Conservation (phyloP, 2,329 filamentous ascomycete species). For the Trichoderma pleuroti region DNA sequence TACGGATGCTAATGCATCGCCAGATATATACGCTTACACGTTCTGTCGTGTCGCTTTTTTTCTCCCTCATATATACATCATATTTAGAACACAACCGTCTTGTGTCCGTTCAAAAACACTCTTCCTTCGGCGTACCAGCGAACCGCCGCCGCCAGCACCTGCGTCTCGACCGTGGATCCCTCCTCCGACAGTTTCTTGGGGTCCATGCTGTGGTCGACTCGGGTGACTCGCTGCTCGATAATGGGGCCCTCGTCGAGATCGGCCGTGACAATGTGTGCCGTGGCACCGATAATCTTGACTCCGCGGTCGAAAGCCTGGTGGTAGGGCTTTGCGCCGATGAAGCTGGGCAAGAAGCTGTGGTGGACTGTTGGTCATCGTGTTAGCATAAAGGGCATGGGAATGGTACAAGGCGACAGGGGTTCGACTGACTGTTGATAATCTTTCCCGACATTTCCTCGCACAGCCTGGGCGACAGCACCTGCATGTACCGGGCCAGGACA, state of each 20-base stretch:
- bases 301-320: conserved; percentile 83
- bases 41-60: background rate
- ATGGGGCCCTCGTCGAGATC: conserved; percentile 85
- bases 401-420: background rate
- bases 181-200: conserved; percentile 74
- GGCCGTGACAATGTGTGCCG: conserved; percentile 80
- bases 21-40: conserved; percentile 2
- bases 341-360: conserved; percentile 79
- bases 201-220: conserved; percentile 73
- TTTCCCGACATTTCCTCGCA: conserved; percentile 77
- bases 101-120: conserved; percentile 73
- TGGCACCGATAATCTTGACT: conserved; percentile 85
- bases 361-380: conserved; percentile 53
- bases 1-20: conserved; percentile 1
- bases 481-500: conserved; percentile 83
- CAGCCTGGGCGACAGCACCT: conserved; percentile 71
- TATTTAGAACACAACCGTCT: conserved; percentile 71
- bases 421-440: conserved; percentile 65
- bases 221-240: conserved; percentile 76
- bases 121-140: conserved; percentile 79
- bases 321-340: conserved; percentile 87
- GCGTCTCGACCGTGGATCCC: conserved; percentile 79
- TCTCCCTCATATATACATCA: background rate
- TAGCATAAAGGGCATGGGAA: background rate
- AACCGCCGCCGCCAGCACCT: conserved; percentile 75